Evolutionary conservation across 225 moss, liverwort and hornwort species (phyloP).

Genomic region (Climacium dendroides): DNA sequence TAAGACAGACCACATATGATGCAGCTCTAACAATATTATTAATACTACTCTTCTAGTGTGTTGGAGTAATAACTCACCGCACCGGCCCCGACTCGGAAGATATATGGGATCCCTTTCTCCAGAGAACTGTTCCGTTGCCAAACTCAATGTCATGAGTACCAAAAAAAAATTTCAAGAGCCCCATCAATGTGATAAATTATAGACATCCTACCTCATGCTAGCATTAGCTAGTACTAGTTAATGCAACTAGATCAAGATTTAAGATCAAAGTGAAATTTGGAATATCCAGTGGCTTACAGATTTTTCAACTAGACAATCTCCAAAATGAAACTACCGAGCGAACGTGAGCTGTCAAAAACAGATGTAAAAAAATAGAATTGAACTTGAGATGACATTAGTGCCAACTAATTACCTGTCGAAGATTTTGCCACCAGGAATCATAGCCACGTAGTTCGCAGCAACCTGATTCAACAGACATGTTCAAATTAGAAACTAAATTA

Average conservation of each 20-base stretch:
- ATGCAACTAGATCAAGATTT: background rate
- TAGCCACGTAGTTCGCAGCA: slow-evolving; percentile 90
- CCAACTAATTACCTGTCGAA: slow-evolving; percentile 63
- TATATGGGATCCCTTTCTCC: slow-evolving; percentile 84
- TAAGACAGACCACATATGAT: background rate
- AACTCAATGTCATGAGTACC: background rate
- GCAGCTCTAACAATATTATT: background rate
- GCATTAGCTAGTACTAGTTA: background rate
- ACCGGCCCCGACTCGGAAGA: slow-evolving; percentile 83
- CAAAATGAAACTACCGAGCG: background rate
- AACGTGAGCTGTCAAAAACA: background rate
- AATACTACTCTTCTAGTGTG: background rate
- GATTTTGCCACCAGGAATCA: slow-evolving; percentile 86
- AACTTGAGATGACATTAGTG: background rate
- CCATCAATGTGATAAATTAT: background rate
- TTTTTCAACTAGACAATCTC: background rate
- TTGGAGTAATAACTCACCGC: slow-evolving; percentile 31
- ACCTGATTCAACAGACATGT: slow-evolving; percentile 34
- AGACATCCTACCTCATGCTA: background rate
- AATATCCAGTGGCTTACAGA: background rate
- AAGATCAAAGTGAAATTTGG: background rate
- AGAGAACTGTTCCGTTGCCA: slow-evolving; percentile 53
- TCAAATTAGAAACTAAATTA: background rate
- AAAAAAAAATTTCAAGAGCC: background rate
- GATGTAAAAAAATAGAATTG: no score